phyloP scores from a whole-genome alignment of 352 stramenopile species.

The Globisporangium nunn region DNA sequence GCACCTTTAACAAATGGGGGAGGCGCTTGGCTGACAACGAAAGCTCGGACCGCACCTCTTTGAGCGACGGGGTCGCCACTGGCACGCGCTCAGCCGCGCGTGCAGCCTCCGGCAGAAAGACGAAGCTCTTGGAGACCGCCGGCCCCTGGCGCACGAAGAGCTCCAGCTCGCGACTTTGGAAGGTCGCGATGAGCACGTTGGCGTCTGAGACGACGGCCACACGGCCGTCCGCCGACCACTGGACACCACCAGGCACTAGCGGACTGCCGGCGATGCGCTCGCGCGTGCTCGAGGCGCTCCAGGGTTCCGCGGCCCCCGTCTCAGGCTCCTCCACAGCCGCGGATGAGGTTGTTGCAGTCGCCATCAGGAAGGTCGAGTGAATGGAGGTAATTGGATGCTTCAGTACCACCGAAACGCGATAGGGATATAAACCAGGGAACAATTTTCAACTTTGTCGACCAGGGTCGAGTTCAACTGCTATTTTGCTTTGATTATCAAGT shows the following conservation, averaged over 20 bases:
- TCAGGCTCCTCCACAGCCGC: no score
- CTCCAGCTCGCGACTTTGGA: constrained; percentile 70
- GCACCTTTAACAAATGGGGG: not conserved
- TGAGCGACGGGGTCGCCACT: constrained; percentile 37
- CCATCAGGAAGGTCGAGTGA: no score
- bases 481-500: no score
- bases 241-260: constrained; percentile 51
- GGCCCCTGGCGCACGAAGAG: constrained; percentile 76
- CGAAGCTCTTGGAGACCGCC: constrained; percentile 74
- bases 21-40: not conserved
- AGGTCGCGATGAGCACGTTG: constrained; percentile 73
- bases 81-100: constrained; percentile 39
- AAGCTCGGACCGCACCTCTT: constrained; percentile 14
- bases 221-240: constrained; percentile 69
- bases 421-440: no score
- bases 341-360: not conserved
- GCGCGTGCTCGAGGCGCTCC: constrained; percentile 28
- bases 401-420: no score
- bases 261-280: constrained; percentile 74
- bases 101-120: constrained; percentile 45
- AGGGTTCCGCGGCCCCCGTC: constrained; percentile 5
- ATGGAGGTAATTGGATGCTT: no score
- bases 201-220: constrained; percentile 67
- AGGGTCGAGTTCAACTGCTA: no score
- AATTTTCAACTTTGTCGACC: no score